Base-by-base conservation (phyloP, 257 asterid genomes). In the Penstemon davidsonii region DNA sequence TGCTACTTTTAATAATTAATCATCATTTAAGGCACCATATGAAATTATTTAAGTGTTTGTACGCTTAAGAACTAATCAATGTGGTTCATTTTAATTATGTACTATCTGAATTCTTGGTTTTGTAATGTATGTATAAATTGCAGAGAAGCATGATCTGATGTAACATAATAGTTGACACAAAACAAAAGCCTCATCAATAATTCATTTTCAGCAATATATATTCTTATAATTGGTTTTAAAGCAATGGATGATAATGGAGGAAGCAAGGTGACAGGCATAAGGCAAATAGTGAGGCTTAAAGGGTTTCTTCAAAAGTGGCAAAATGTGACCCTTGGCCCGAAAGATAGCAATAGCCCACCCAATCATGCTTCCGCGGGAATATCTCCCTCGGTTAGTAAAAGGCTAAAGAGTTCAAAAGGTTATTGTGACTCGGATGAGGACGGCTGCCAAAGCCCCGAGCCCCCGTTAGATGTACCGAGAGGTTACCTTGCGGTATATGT, bases 291-390 rank as follows among this genome's bases (percentile, higher is more conserved):
- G n/a, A 82, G 72, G 69, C 87, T 91, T 3, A 91, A 86, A 63
- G 87, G 82, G 38, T 46, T 88, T 69, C 78, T 88, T 8, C 78
- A 83, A 8, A 91, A 82, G 64, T 91, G 97, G 97, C 95, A 91
- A 71, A 72, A 36, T 2, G 91, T 66, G 0, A 67, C 95, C 0
- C 82, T 85, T 8, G 83, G 90, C 11, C 71, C 80, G 8, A 85
- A 75, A 52, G 78, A 60, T 25, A 36, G 60, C 43, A 66, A 19
- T 37, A 5, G 42, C 43, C 44, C 55, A 25, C 46, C 70, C 1
- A 38, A 45, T 5, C 69, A 60, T 12, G 44, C 7, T 4, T 42
- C 68, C 18, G 82, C 68, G 53, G 85, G 84, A 50, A 81, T 83
- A n/a, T 66, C 88, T 0, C 88, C 88, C 0, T 76, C 76, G 61